Conservation (phyloP, 1,284 basidiomycete genomes). For the Puccinia coronata region DNA sequence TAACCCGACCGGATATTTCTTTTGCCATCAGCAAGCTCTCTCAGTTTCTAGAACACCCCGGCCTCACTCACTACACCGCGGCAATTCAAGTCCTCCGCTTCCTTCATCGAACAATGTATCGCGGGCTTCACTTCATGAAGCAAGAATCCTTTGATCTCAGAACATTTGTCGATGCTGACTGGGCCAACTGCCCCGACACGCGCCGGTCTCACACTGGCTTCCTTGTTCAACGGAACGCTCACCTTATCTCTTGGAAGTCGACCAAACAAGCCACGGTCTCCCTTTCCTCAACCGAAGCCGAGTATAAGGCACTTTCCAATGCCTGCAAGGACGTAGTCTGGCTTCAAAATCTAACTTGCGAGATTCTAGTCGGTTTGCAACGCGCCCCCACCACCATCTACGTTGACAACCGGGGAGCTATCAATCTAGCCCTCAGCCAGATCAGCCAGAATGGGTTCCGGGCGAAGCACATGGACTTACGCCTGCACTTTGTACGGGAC, state of each 20-base stretch:
- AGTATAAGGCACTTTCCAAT: background rate
- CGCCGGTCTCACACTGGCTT: background rate
- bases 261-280: constrained; percentile 15
- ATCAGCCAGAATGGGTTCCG: constrained; percentile 1
- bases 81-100: background rate
- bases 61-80: background rate
- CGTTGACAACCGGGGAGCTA: background rate
- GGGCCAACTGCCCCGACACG: constrained; percentile 5
- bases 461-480: constrained; percentile 1
- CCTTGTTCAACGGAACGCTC: background rate
- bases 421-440: background rate
- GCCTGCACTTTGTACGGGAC: background rate
- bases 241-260: background rate
- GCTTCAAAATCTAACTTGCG: background rate
- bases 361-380: background rate
- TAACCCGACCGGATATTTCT: background rate
- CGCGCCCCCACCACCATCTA: background rate
- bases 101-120: background rate
- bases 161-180: background rate
- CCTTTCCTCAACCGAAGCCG: background rate
- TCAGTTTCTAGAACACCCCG: background rate
- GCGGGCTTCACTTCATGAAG: background rate
- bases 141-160: background rate
- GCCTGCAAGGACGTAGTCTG: background rate
- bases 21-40: constrained; percentile 4